phyloP scores from a whole-genome alignment of 2,329 filamentous ascomycete species.

The Fusarium guadeloupense region DNA sequence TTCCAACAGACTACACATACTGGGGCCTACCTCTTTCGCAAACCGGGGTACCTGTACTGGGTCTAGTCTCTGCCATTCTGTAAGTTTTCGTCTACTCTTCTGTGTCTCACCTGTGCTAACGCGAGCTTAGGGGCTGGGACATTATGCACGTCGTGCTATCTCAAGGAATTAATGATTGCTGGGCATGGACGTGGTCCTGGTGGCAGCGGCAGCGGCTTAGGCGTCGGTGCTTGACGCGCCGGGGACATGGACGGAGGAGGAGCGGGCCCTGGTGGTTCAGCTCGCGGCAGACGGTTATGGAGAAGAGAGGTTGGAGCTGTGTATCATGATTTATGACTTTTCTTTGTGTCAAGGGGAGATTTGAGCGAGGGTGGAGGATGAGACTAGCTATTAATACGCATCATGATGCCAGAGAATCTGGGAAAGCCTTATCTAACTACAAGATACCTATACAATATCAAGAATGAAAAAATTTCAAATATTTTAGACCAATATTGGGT shows the following conservation, averaged over 20 bases:
- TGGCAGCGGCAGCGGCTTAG: constrained; percentile 32
- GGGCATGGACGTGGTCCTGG: constrained; percentile 32
- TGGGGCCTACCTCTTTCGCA: constrained; percentile 47
- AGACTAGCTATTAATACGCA: neutral
- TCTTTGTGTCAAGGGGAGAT: constrained; percentile 2
- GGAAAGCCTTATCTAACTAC: too few species aligned
- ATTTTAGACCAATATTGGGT: too few species aligned
- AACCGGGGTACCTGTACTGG: constrained; percentile 47
- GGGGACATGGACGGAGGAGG: constrained; percentile 17
- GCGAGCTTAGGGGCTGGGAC: constrained; percentile 38
- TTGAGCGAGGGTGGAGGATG: neutral
- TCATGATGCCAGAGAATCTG: neutral
- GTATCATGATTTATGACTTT: constrained; percentile 34
- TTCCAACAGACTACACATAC: constrained; percentile 49
- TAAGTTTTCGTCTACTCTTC: constrained; percentile 31
- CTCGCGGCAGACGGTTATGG: constrained; percentile 20
- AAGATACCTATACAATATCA: too few species aligned
- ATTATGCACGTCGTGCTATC: constrained; percentile 38
- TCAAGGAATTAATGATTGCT: constrained; percentile 33
- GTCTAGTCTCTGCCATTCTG: constrained; percentile 51
- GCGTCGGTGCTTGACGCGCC: constrained; percentile 18
- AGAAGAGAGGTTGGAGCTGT: constrained; percentile 38
- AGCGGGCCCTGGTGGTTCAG: constrained; percentile 35
- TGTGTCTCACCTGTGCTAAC: neutral
- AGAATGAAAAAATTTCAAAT: too few species aligned